Base-by-base conservation (phyloP, 768 basidiomycete genomes). In the Amanita molliuscula region DNA sequence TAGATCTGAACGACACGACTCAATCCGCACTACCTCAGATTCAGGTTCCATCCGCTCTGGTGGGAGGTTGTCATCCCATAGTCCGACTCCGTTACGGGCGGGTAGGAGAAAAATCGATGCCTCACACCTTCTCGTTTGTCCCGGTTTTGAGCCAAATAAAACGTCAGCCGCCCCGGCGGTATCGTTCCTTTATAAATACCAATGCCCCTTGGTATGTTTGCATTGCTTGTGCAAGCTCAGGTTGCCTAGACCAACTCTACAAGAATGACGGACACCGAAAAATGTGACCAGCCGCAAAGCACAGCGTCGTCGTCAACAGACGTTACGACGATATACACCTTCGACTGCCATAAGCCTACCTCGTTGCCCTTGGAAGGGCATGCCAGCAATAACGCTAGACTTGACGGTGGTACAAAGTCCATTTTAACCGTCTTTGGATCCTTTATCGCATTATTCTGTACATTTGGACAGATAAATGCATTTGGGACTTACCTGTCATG, bases 401-500 rank as follows among this genome's bases (percentile, higher is more conserved):
- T 26, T 10, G 41, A 50, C 11, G 40, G 25, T 26, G 31, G 49
- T 16, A 6, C 25, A 1, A 50, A 60, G 56, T 68, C 66, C 13
- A 67, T 66, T 65, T 58, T 84, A 13, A 72, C 77, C 1, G 76
- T 86, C 33, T 59, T 78, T 36, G 85, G 84, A 0, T 80, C 81
- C 0, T 83, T 81, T 61, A 59, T 83, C 23, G 78, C 79, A 6
- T 67, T 86, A 6, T 78, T 84, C 64, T 81, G 75, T 59, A 78
- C 81, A 2, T 84, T 87, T 59, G 84, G 84, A 7, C 81, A 79
- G 55, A 77, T 85, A 68, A 81, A 71, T 47, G 75, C 83, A 40
- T 87, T 85, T 54, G 84, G 84, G 13, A 82, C 81, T 36, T 87
- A 78, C 60, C 81, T 84, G 60, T 64, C 77, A 10, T 85, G 78